Evolutionary conservation across 345 rosid species (phyloP).

Genomic region (Arabidopsis suecica): DNA sequence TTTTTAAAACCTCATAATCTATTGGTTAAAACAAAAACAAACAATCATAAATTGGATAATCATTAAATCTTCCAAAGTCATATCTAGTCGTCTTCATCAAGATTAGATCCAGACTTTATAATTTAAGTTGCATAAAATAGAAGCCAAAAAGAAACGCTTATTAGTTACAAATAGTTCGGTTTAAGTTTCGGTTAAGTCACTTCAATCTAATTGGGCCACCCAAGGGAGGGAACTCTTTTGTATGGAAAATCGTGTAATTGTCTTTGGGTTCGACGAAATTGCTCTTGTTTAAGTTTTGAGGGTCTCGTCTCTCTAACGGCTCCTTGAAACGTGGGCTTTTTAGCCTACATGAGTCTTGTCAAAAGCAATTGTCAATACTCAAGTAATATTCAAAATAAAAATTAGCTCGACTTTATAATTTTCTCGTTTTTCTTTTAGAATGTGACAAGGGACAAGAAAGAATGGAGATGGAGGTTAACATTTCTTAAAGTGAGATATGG

Average conservation of each 20-base stretch:
- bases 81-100: too few species aligned
- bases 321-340: conserved; percentile 12
- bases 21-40: too few species aligned
- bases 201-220: background rate
- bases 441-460: background rate
- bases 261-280: conserved; percentile 4
- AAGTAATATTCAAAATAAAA: too few species aligned
- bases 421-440: background rate
- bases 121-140: background rate
- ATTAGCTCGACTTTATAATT: background rate
- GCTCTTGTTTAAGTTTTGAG: background rate
- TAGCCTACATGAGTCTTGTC: background rate
- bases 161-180: conserved; percentile 1
- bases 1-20: too few species aligned
- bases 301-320: conserved; percentile 18
- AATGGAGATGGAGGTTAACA: conserved; percentile 18
- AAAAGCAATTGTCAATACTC: too few species aligned
- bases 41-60: background rate
- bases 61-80: background rate
- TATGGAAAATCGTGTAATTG: conserved; percentile 6
- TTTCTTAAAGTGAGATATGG: conserved; percentile 15
- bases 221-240: background rate
- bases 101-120: too few species aligned
- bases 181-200: background rate
- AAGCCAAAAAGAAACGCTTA: background rate